phyloP scores from a whole-genome alignment of 768 basidiomycete species.

The Hydnomerulius pinastri region DNA sequence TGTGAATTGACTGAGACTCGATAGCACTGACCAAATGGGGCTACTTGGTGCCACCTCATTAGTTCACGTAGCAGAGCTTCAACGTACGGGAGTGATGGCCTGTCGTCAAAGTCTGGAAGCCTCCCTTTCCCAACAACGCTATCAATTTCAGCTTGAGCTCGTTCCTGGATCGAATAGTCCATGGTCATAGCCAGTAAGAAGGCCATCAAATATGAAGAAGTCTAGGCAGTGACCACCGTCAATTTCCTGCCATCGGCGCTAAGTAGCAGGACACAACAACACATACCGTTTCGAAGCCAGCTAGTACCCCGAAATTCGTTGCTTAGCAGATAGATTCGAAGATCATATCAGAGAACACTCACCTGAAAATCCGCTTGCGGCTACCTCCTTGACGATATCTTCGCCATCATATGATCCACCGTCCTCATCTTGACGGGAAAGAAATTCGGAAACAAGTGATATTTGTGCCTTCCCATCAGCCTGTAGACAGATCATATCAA shows the following conservation, averaged over 20 bases:
- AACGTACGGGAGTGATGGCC: too few relatives aligned
- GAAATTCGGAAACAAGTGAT: constrained; percentile 8
- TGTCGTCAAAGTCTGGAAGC: too few relatives aligned
- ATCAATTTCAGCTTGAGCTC: background rate
- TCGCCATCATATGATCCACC: background rate
- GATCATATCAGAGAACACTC: background rate
- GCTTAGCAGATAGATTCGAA: background rate
- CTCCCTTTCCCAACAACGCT: too few relatives aligned
- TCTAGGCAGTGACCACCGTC: background rate
- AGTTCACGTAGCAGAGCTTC: constrained; percentile 1
- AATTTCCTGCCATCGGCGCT: background rate
- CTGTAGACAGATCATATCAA: background rate
- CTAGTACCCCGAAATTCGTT: too few relatives aligned
- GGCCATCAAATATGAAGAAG: background rate
- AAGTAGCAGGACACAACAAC: background rate
- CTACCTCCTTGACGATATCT: background rate
- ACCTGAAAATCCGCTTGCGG: constrained; percentile 1
- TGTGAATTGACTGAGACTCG: background rate
- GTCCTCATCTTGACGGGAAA: background rate
- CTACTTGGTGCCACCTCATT: constrained; percentile 5
- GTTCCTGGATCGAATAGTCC: constrained; percentile 1
- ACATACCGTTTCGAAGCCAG: background rate
- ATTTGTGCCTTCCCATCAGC: constrained; percentile 7
- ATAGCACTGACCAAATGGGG: background rate
- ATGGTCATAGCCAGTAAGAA: background rate